Evolutionary conservation across 495 filamentous ascomycete genomes (phyloP), one percentile per base, ranked within the genome.

Genomic region (Xylaria telfairii): DNA sequence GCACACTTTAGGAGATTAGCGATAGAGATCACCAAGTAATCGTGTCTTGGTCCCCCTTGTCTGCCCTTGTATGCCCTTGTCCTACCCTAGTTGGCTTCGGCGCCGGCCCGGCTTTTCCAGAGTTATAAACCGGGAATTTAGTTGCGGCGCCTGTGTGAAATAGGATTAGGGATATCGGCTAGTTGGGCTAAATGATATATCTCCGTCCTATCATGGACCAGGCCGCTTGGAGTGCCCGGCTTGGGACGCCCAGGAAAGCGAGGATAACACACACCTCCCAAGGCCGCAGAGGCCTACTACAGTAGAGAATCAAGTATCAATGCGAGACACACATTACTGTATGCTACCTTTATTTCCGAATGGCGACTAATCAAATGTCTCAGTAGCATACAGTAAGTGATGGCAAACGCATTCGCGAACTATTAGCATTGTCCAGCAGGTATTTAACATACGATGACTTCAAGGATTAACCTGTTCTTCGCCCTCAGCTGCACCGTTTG

Each of bases 1-100:
- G 42, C 51, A 68, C 66, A 60, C 30, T 47, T 59, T 68, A 44
- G 54, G 54, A 47, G 34, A 67, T 67, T 67, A 30, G 49, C 49
- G 64, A 67, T 59, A 42, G 21, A 44, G 53, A 67, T 59, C 51
- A 19, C 24, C 37, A 41, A 54, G 30, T 39, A 5, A n/a, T 49
- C 42, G 26, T 42, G 24, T 64, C 24, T 32, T 1, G n/a, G 13
- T 5, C 30, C 54, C 41, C 28, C 61, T n/a, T 64, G 61, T 62
- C 59, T 6, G 44, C 7, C 24, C 34, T 62, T 15, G 56, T 39
- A n/a, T n/a, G n/a, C 7, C 9, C 24, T 30, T 8, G 26, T 8
- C 26, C 39, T 7, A 34, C 7, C 17, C 17, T 57, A 30, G 17
- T 8, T 4, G 30, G 54, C 53, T 19, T 32, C 17, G 5, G 42